Conservation (phyloP, 148 eudicot genomes). For the Gaultheria prostrata region DNA sequence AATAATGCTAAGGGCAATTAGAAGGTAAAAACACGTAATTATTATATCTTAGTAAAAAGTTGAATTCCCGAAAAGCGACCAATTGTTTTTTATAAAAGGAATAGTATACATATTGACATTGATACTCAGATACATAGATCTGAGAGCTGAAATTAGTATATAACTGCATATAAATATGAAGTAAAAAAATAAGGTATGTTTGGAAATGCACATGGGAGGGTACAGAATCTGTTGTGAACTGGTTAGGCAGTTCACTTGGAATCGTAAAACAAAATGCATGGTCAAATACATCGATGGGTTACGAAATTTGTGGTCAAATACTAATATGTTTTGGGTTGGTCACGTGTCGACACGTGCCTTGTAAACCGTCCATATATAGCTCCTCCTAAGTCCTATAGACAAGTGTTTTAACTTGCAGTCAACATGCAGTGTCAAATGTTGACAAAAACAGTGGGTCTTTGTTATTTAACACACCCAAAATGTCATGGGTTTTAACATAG, state of each 20-base stretch:
- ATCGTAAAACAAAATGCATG: neutral
- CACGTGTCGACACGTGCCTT: slow-evolving; percentile 9
- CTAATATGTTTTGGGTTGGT: neutral
- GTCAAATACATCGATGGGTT: neutral
- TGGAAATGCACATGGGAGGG: slow-evolving; percentile 7
- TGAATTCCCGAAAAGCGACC: too few species aligned
- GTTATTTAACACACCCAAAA: neutral
- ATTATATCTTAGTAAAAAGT: too few species aligned
- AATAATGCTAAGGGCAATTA: too few species aligned
- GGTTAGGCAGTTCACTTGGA: slow-evolving; percentile 8
- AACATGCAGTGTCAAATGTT: neutral
- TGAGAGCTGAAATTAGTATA: neutral
- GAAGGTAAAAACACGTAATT: too few species aligned
- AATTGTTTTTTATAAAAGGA: too few species aligned
- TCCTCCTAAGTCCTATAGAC: neutral
- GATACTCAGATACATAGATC: neutral
- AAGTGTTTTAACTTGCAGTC: neutral
- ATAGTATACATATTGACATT: too few species aligned
- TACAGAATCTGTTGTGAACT: neutral
- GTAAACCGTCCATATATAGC: neutral
- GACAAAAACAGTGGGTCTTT: neutral
- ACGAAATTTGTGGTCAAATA: neutral
- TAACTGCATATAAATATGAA: too few species aligned
- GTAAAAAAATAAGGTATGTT: neutral
- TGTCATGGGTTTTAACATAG: neutral